Evolutionary conservation across 2,329 filamentous ascomycete species (phyloP).

Genomic region (Aureobasidium melanogenum): DNA sequence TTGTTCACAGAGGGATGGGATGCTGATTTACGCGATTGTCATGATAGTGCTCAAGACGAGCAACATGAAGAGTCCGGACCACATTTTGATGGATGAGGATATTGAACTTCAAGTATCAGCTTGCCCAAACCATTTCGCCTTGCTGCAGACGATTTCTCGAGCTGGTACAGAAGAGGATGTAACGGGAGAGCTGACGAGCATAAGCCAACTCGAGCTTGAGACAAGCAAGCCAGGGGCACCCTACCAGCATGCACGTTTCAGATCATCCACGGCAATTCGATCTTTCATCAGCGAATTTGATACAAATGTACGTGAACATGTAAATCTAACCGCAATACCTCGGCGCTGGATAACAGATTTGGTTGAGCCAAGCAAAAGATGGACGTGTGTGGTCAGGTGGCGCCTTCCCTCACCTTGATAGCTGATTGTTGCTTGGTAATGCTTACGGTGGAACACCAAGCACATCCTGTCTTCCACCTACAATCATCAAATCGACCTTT

Average conservation of each 20-base stretch:
- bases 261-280: no score
- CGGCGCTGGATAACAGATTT: no score
- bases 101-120: not conserved
- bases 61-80: slow-evolving; percentile 58
- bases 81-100: slow-evolving; percentile 26
- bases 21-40: slow-evolving; percentile 49
- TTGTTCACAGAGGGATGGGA: slow-evolving; percentile 10
- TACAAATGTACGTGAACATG: no score
- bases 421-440: not conserved
- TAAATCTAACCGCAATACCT: no score
- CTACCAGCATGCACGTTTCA: not conserved
- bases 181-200: not conserved
- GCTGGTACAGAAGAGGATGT: not conserved
- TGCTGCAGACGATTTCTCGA: not conserved
- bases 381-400: not conserved
- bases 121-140: not conserved
- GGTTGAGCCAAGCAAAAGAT: no score
- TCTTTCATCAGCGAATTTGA: no score
- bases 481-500: not conserved
- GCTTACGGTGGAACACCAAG: not conserved
- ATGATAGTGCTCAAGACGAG: slow-evolving; percentile 57
- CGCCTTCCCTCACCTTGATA: not conserved
- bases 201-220: not conserved
- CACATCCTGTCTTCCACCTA: not conserved
- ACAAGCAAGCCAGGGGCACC: not conserved